Base-by-base conservation (phyloP, 768 basidiomycete genomes). In the Multifurca ochricompacta region DNA sequence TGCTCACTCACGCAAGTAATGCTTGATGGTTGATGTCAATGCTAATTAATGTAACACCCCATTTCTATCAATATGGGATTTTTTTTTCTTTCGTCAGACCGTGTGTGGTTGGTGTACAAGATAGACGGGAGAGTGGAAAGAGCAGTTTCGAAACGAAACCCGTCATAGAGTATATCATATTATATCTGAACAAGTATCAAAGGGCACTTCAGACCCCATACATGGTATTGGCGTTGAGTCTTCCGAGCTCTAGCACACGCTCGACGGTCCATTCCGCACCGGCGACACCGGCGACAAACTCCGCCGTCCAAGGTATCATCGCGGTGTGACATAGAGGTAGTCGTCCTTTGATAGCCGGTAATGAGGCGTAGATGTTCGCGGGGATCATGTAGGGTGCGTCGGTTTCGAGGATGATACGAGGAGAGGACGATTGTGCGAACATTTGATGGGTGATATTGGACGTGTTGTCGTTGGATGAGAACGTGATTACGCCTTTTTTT, bases 331-430 rank as follows among this genome's bases (percentile, higher is more conserved):
- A 87, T 7, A 91, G 65, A 0, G 90, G 85, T 0, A 91, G 67
- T 59, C 76, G 78, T 3, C 82, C 81, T 59, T 80, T 81, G 51
- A 74, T 51, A 6, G 59, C 59, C 1, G 77, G 73, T 0, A 88
- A 67, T 0, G 81, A 71, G 2, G 69, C 65, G 63, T 88, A 89
- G 16, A 92, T 66, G 54, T 86, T 91, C 0, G 79, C 72, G 0
- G 91, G 91, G 0, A 85, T 76, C 91, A 93, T 92, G 70, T 77
- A 93, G 0, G 91, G 91, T 3, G 88, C 89, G 59, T 93, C 91
- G 0, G 91, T 91, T 68, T 93, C 91, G 3, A 92, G 74, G 0
- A 91, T 67, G 61, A 75, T 68, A 18, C 74, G 69, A 1, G 60
- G 63, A 1, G 60, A 30, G 2, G 61, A 42, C 1, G 65, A 52